Conservation (phyloP, 352 stramenopile species). For the Phytophthora pluvialis region DNA sequence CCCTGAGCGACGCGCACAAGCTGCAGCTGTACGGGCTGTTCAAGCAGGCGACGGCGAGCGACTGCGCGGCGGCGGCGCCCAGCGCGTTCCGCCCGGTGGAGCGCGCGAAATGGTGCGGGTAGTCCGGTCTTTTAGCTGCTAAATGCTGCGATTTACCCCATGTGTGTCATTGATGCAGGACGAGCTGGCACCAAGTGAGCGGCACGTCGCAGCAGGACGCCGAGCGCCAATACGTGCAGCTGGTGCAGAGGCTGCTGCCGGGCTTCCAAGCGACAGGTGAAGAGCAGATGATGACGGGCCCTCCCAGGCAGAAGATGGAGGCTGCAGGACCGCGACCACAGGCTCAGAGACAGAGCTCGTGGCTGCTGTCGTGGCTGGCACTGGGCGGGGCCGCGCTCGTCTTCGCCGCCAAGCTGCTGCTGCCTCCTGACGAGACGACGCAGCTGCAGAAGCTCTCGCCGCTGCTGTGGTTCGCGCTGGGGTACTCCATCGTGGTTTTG, state of each 20-base stretch:
- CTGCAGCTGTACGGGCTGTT: constrained; percentile 80
- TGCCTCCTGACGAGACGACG: constrained; percentile 30
- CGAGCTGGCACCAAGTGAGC: constrained; percentile 51
- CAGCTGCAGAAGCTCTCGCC: constrained; percentile 39
- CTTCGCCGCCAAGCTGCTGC: constrained; percentile 23
- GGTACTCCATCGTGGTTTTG: constrained; percentile 53
- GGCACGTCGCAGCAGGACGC: constrained; percentile 46
- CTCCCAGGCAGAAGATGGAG: background rate
- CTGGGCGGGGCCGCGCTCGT: background rate
- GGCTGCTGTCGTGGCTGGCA: constrained; percentile 13
- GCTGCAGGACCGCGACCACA: constrained; percentile 18
- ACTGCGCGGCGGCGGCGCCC: constrained; percentile 60
- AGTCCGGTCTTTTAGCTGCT: background rate
- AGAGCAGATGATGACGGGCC: constrained; percentile 2
- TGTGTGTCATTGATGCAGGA: constrained; percentile 38
- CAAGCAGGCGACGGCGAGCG: constrained; percentile 77
- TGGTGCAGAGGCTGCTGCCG: constrained; percentile 57
- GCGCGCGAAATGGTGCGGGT: constrained; percentile 63
- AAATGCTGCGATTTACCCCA: background rate
- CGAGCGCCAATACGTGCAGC: constrained; percentile 58
- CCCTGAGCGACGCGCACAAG: constrained; percentile 71
- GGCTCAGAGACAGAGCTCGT: constrained; percentile 16
- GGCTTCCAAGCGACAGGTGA: constrained; percentile 42
- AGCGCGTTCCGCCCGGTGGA: constrained; percentile 67
- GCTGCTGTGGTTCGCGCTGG: constrained; percentile 63